Base-by-base conservation (phyloP, 345 rosid species). In the Brassica carinata region DNA sequence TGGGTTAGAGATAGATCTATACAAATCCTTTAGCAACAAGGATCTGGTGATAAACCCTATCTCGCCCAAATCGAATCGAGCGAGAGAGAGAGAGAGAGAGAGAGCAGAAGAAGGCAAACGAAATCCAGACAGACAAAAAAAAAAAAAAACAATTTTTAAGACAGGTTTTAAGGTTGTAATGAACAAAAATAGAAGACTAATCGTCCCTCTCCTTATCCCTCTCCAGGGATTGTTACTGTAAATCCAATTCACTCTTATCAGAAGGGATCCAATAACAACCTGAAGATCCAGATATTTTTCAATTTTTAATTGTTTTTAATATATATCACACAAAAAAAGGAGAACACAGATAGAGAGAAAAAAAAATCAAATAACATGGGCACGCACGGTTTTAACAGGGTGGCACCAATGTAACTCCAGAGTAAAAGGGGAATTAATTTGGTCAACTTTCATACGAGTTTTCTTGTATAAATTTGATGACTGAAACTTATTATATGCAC, bases 41-140 rank as follows among this genome's bases (percentile, higher is more conserved):
- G 69, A 73, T 79, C 82, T 2, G 59, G 69, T 73, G 82, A 77
- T 75, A 85, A 85, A 83, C 85, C 89, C 91, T 67, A 68, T 79
- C 75, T 62, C 64, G 55, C 72, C 58, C 77, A 67, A 78, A 83
- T 67, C 59, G 82, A 78, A 74, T 72, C 58, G 29, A 71, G 75
- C 76, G 67, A 76, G 83, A 68, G 66, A 79, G 75, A 40, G 40
- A 79, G 75, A 40, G 40, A 33, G 76, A 27, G 43, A 51, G 71
- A 63, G 36, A 43, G 36, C n/a, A 57, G 45, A 9, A 48, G 17
- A 64, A 64, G 29, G 61, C 27, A 14, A 68, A 72, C 38, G 30
- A 71, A 71, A 64, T 38, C 45, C 27, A 66, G 73, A 74, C 51
- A 73, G 63, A 59, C 6, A 23, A 67, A 5, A 53, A 55, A n/a